These are phyloP conservation scores for Cantharellus anzutake DNA, from an alignment of 768 basidiomycete genomes.

Conservation along the genomic window DNA sequence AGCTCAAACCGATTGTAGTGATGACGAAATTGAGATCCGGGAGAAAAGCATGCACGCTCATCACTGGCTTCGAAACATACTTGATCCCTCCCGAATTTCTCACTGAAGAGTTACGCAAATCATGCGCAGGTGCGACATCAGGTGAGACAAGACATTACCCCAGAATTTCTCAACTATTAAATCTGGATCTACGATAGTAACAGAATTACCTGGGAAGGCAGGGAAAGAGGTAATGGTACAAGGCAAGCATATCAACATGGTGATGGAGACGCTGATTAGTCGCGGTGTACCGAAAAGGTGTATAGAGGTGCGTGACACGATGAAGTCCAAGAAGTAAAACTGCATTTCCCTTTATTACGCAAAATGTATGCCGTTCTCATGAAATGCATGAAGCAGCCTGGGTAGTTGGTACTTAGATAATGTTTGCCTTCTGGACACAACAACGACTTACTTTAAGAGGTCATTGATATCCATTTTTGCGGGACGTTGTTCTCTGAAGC, in stretches of 20 bases:
- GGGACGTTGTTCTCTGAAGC: slow-evolving; percentile 57
- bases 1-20: slow-evolving; percentile 48
- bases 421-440: background rate
- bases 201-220: slow-evolving; percentile 43
- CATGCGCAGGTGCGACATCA: slow-evolving; percentile 65
- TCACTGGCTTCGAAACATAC: slow-evolving; percentile 69
- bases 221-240: slow-evolving; percentile 62
- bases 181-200: slow-evolving; percentile 11
- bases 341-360: slow-evolving; percentile 3
- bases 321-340: slow-evolving; percentile 11
- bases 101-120: slow-evolving; percentile 56
- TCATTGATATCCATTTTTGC: slow-evolving; percentile 92
- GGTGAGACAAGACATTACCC: slow-evolving; percentile 27
- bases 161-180: slow-evolving; percentile 9
- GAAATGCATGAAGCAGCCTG: slow-evolving; percentile 16
- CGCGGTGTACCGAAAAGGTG: slow-evolving; percentile 69
- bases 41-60: slow-evolving; percentile 52
- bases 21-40: slow-evolving; percentile 58
- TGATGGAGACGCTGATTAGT: slow-evolving; percentile 43
- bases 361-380: slow-evolving; percentile 18
- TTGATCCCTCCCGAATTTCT: slow-evolving; percentile 47
- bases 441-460: slow-evolving; percentile 50
- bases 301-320: slow-evolving; percentile 36
- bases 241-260: slow-evolving; percentile 54
- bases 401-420: background rate